Base-by-base conservation (phyloP, 371 early-diverging fungal species). In the Coemansia linderi region DNA sequence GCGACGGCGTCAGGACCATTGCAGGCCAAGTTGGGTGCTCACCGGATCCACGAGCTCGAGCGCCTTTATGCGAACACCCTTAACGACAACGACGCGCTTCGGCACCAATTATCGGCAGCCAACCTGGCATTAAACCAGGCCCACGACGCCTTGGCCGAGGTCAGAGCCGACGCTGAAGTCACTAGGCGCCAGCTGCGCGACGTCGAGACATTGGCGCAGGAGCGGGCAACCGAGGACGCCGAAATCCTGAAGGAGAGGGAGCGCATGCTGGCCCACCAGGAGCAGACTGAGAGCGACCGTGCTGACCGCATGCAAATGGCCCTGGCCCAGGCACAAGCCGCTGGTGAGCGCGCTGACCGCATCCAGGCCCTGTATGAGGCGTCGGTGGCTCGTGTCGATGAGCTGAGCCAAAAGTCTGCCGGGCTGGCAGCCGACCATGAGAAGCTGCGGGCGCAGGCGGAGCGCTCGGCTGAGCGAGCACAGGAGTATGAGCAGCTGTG, bases 51-150 rank as follows among this genome's bases (percentile, higher is more conserved):
- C 54, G 73, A 77, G 43, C 65, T 81, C 17, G 81, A 81, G 68
- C 73, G 78, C 7, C 71, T 72, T 46, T 67, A 81, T 33, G 83
- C 82, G 24, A 82, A 75, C 59, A 69, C 81, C 22, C 69, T 82
- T 8, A 82, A 80, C 65, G 83, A 82, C 64, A 80, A 75, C 60
- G 83, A 83, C 27, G 80, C 79, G 31, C 65, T 82, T 56, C 65
- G 83, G 10, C 72, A 69, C 68, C 82, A 82, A 58, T 67, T 82
- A 61, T 65, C 69, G 1, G 66, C 72, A 6, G 81, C 83, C 52
- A 83, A 66, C 33, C 56, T 67, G 57, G 60, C 68, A 57, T 71
- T 82, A 13, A 72, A 75, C 65, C 83, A 75, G 71, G 59, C 77
- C 19, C 79, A 81, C 59, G 75, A 79, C 37, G 70, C 68, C 10